These are phyloP conservation scores for Quercus lobata DNA, from an alignment of 331 rosid genomes.

Conservation along the genomic window DNA sequence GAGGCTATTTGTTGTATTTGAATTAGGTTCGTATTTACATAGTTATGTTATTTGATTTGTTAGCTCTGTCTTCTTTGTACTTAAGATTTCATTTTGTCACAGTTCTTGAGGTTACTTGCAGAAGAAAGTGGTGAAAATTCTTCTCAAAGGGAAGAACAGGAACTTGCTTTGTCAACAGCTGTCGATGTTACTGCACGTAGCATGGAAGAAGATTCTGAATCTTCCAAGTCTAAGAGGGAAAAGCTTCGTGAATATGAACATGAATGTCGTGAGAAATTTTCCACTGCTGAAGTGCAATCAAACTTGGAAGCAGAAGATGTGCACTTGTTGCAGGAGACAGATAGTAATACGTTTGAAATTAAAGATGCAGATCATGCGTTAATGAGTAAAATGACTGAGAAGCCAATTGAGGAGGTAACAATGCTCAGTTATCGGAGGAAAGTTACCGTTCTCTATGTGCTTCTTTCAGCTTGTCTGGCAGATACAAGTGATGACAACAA, in stretches of 20 bases:
- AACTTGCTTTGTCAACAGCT: conserved; percentile 61
- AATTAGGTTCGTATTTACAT: neutral
- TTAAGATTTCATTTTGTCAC: conserved; percentile 21
- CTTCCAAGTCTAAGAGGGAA: conserved; percentile 44
- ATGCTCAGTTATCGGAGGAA: conserved; percentile 76
- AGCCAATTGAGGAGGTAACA: conserved; percentile 53
- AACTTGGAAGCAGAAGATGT: conserved; percentile 35
- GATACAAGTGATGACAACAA: conserved; percentile 41
- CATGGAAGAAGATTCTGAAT: conserved; percentile 40
- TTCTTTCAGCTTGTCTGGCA: conserved; percentile 78
- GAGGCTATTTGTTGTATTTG: neutral
- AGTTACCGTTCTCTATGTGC: conserved; percentile 72
- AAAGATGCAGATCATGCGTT: conserved; percentile 27
- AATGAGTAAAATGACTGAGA: conserved; percentile 34
- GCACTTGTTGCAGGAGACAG: conserved; percentile 20
- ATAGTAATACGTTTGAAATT: conserved; percentile 19
- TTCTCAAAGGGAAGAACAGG: conserved; percentile 56
- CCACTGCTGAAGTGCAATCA: conserved; percentile 37
- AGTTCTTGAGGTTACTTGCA: conserved; percentile 76
- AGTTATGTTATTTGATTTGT: neutral
- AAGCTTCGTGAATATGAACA: conserved; percentile 54
- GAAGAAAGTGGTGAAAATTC: conserved; percentile 47
- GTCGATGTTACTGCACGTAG: conserved; percentile 50
- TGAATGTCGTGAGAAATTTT: conserved; percentile 58
- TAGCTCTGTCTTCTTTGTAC: neutral